Conservation (phyloP, 1,139 yeast species). For the Tardiomyces digboiensis region DNA sequence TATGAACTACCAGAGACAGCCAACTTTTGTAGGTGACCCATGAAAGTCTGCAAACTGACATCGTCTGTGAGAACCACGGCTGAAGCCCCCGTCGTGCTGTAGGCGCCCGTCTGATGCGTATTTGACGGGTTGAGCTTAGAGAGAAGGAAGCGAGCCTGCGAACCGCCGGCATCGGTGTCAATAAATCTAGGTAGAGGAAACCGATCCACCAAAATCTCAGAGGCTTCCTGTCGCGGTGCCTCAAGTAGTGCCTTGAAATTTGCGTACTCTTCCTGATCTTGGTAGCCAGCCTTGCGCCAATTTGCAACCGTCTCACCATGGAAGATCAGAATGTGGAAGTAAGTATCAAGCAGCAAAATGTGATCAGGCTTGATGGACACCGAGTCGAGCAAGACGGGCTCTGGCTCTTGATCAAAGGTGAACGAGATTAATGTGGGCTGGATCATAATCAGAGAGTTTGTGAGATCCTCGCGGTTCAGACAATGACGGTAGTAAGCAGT, state of each 20-base stretch:
- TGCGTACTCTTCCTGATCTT: slow-evolving; percentile 81
- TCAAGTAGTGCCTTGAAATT: slow-evolving; percentile 81
- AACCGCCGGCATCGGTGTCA: slow-evolving; percentile 96
- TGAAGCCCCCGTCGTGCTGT: slow-evolving; percentile 18
- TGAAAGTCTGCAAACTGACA: slow-evolving; percentile 56
- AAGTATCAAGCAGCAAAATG: slow-evolving; percentile 82
- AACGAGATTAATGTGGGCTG: slow-evolving; percentile 92
- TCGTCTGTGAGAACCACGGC: slow-evolving; percentile 58
- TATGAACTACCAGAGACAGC: slow-evolving; percentile 19
- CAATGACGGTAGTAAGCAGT: slow-evolving; percentile 96
- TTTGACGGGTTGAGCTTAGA: slow-evolving; percentile 93
- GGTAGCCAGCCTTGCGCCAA: slow-evolving; percentile 96
- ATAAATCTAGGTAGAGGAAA: slow-evolving; percentile 96
- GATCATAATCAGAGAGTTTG: slow-evolving; percentile 92
- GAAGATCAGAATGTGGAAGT: slow-evolving; percentile 91
- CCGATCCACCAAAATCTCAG: slow-evolving; percentile 81
- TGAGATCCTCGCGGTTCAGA: slow-evolving; percentile 81
- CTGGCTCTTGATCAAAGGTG: slow-evolving; percentile 78
- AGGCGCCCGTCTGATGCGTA: slow-evolving; percentile 50
- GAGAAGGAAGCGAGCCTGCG: slow-evolving; percentile 94
- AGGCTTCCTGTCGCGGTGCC: slow-evolving; percentile 89
- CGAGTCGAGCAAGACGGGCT: slow-evolving; percentile 90
- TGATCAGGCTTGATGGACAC: slow-evolving; percentile 87
- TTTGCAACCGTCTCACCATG: slow-evolving; percentile 93
- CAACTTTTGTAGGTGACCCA: slow-evolving; percentile 37